Base-by-base conservation (phyloP, 768 basidiomycete genomes). In the Xerocomus potaroensis region DNA sequence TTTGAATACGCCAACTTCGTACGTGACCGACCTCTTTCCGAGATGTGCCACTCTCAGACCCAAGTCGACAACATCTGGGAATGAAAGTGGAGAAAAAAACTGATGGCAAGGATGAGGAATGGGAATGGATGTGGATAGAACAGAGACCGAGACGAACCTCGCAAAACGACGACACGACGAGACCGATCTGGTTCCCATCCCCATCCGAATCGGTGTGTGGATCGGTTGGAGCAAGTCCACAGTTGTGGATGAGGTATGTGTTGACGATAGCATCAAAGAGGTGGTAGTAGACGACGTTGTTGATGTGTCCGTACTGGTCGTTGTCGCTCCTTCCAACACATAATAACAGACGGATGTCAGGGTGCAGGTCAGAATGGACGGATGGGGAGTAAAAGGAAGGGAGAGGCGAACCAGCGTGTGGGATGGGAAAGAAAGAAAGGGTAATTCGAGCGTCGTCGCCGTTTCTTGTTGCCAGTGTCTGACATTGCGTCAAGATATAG, bases 201-300 rank as follows among this genome's bases (percentile, higher is more conserved):
- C 32, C 7, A 19, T 31, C 21, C 15, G 27, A 29, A 27, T 32
- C 37, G 3, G 26, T 24, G 23, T 33, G 38, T 0, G 82, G 77
- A 10, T 62, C 54, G 3, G 68, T 61, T 0, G 87, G 85, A 3
- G 72, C 59, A 31, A 81, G 71, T 10, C 72, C 74, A 54, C 87
- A 90, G 26, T 73, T 69, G 44, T 77, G 69, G 30, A 88, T 81
- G 50, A 90, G 79, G 64, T 87, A 91, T 8, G 83, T 76, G 62
- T 91, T 91, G 64, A 91, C 71, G 57, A 89, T 71, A 5, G 87
- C 87, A 67, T 91, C 89, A 66, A 90, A 87, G 46, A 87, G 73
- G 57, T 86, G 84, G 59, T 87, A 86, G 65, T 89, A 91, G 14
- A 88, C 68, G 0, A 84, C 74, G 64, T 91, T 91, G 67, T 91